A percentile compares a stretch with the other conserved stretches of the same genome.
phyloP scores from a whole-genome alignment of 495 filamentous ascomycete species.

The Wilcoxina mikolae region DNA sequence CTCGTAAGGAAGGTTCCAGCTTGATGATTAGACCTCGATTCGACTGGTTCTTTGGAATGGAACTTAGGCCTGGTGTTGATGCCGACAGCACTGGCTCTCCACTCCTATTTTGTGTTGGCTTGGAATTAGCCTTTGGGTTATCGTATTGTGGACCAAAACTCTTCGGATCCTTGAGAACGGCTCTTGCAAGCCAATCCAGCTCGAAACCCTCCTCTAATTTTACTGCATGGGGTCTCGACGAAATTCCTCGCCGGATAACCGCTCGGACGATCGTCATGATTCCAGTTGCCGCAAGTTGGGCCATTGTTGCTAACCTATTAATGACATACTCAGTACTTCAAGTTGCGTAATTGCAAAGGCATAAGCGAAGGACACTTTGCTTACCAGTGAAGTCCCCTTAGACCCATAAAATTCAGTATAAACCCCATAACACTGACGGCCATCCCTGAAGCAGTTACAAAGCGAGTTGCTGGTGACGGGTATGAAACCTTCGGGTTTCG shows the following conservation, averaged over 20 bases:
- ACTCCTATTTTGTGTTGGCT: no score
- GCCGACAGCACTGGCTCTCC: no score
- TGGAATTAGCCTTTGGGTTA: no score
- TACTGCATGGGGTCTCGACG: neutral
- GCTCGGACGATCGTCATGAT: slow-evolving; percentile 11
- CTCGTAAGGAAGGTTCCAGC: neutral
- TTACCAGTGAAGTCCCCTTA: slow-evolving; percentile 35
- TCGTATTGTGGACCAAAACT: no score
- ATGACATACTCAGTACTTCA: slow-evolving; percentile 2
- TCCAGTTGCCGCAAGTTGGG: slow-evolving; percentile 9
- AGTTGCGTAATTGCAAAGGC: neutral
- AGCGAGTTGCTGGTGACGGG: neutral
- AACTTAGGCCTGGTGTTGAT: no score
- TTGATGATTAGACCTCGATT: neutral
- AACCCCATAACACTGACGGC: slow-evolving; percentile 29
- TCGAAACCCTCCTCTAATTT: slow-evolving; percentile 3
- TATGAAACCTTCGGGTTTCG: neutral
- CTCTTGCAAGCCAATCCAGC: slow-evolving; percentile 12
- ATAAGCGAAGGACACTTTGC: neutral
- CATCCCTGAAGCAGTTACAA: neutral
- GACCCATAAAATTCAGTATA: slow-evolving; percentile 37
- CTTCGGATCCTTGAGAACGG: neutral
- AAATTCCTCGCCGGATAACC: slow-evolving; percentile 8
- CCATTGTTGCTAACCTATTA: slow-evolving; percentile 13
- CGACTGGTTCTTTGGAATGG: no score